Evolutionary conservation across 2,329 filamentous ascomycete genomes (phyloP), one percentile per base, ranked within the genome.

Genomic region (Sporothrix pseudoabietina): DNA sequence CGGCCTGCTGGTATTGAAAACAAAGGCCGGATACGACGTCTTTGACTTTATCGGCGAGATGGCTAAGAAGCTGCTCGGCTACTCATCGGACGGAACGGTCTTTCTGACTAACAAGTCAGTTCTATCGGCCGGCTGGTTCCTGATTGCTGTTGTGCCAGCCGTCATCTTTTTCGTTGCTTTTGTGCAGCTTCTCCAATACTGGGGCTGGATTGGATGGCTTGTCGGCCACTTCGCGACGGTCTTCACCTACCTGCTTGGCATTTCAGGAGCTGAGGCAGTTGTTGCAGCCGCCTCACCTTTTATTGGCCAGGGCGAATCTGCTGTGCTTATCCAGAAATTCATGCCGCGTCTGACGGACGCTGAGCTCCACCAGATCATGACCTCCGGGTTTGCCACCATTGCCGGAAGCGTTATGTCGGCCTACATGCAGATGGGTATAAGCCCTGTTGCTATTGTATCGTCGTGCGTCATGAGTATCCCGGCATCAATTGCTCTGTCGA

Each of bases 381-480:
- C 91, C 71, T 97, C 92, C 77, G 94, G 94, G 75, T 97, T 97
- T 78, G 94, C 94, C 32, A 97, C 94, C 65, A 97, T 98, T 78
- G 92, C 94, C 14, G 94, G 94, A 75, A 94, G 91, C 78, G 93
- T 97, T 14, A 85, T 98, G 52, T 91, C 96, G 39, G 92, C 92
- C 16, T 98, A 97, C 82, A 94, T 97, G 76, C 85, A 86, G 39
- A 89, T 97, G 78, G 94, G 94, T 55, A 86, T 97, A 72, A 96
- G 94, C 81, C 86, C 92, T 0, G 92, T 97, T 80, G 94, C 93
- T 3, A 86, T 98, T 65, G 91, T 97, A 39, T 97, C 93, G 1
- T 94, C 92, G 8, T 97, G 94, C 80, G 94, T 97, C 81, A 98
- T 98, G 94, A 94, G 92, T 78, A 97, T 97, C 76, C 94, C 94